A percentile compares a stretch with the other conserved stretches of the same genome.
phyloP scores from a whole-genome alignment of 163 green algal genomes.

The Scenedesmus sp. region DNA sequence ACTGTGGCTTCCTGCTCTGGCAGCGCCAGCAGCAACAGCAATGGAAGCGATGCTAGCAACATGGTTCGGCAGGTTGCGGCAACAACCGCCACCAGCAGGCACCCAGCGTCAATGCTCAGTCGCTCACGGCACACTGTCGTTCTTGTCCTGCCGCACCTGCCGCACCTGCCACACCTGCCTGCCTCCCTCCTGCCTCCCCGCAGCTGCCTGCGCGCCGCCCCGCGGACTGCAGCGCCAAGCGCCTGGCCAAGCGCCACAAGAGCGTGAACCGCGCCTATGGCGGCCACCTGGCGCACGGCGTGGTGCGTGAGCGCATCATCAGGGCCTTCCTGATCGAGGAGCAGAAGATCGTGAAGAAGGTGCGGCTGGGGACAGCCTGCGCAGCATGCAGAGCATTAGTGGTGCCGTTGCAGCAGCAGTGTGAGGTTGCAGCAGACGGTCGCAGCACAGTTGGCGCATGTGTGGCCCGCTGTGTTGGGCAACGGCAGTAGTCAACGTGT shows the following conservation, averaged over 20 bases:
- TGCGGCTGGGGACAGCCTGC: slow-evolving; percentile 50
- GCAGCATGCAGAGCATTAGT: too few species aligned
- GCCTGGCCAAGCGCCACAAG: slow-evolving; percentile 84
- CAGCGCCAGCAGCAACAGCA: not conserved
- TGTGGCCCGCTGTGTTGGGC: too few species aligned
- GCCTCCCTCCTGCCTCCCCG: slow-evolving; percentile 13
- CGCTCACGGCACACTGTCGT: not conserved
- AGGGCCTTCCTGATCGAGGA: slow-evolving; percentile 99
- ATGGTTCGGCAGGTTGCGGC: too few species aligned
- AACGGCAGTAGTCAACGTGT: not conserved
- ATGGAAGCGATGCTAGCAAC: not conserved
- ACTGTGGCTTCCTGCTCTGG: not conserved
- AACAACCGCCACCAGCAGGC: not conserved
- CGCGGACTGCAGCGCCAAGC: slow-evolving; percentile 79
- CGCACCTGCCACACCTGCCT: not conserved
- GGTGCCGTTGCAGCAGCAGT: not conserved
- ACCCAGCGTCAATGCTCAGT: not conserved
- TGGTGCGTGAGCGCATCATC: slow-evolving; percentile 96
- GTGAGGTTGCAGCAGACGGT: not conserved
- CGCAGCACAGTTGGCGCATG: not conserved
- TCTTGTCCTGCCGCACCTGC: not conserved
- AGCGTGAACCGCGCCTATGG: slow-evolving; percentile 97
- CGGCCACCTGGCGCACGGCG: slow-evolving; percentile 88
- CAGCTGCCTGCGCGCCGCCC: slow-evolving; percentile 87
- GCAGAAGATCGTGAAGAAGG: slow-evolving; percentile 99